A percentile compares a stretch with the other conserved stretches of the same genome.
These are phyloP conservation scores for Beauveria sp. DNA, from an alignment of 2,329 filamentous ascomycete genomes.

Conservation along the genomic window DNA sequence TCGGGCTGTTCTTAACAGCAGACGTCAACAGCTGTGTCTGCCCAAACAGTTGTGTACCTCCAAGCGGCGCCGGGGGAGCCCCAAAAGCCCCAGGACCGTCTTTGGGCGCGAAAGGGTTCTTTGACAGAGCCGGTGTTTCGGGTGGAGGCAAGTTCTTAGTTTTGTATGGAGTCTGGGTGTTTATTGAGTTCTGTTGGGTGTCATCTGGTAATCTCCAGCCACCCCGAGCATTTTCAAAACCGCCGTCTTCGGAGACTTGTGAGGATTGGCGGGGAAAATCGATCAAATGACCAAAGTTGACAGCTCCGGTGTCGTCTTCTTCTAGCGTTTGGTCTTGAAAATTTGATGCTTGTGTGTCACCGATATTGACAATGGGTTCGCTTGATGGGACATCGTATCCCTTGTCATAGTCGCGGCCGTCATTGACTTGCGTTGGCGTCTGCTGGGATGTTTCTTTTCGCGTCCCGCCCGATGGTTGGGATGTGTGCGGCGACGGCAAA, in stretches of 20 bases:
- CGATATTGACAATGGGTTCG: slow-evolving; percentile 19
- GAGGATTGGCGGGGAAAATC: slow-evolving; percentile 30
- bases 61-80: slow-evolving; percentile 27
- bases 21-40: slow-evolving; percentile 47
- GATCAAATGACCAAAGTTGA: slow-evolving; percentile 35
- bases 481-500: neutral
- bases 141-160: slow-evolving; percentile 22
- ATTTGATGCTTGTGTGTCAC: slow-evolving; percentile 20
- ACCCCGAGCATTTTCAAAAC: slow-evolving; percentile 30
- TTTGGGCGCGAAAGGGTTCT: slow-evolving; percentile 36
- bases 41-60: slow-evolving; percentile 44
- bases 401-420: slow-evolving; percentile 48
- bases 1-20: slow-evolving; percentile 45
- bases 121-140: slow-evolving; percentile 42
- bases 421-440: slow-evolving; percentile 50
- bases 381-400: slow-evolving; percentile 24
- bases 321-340: slow-evolving; percentile 31
- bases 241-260: slow-evolving; percentile 34
- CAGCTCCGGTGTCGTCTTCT: slow-evolving; percentile 43
- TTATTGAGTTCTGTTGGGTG: slow-evolving; percentile 24
- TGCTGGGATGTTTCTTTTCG: slow-evolving; percentile 39
- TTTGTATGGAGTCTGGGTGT: slow-evolving; percentile 25
- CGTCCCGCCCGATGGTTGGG: slow-evolving; percentile 3
- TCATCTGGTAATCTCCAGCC: slow-evolving; percentile 30
- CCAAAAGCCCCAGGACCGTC: slow-evolving; percentile 20